phyloP scores from a whole-genome alignment of 352 stramenopile genomes.

The Albugo candida region DNA sequence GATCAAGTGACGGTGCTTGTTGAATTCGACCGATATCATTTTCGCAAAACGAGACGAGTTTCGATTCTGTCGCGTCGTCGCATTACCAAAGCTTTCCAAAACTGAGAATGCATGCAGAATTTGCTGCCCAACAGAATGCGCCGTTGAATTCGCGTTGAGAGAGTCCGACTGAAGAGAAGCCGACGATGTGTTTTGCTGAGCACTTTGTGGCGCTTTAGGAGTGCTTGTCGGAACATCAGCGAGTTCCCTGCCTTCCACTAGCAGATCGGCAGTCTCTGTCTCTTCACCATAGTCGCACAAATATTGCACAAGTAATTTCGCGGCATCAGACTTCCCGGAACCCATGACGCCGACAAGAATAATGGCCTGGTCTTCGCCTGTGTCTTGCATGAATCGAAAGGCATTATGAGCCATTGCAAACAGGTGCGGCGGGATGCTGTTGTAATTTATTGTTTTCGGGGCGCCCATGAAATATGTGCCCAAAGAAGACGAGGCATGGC shows the following conservation, averaged over 20 bases:
- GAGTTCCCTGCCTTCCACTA: too few species aligned
- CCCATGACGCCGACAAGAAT: constrained; percentile 56
- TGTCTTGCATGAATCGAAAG: constrained; percentile 56
- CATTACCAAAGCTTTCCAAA: constrained; percentile 63
- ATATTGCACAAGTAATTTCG: constrained; percentile 69
- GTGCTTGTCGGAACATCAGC: too few species aligned
- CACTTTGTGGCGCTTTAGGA: too few species aligned
- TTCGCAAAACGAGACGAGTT: constrained; percentile 68
- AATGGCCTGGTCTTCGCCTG: constrained; percentile 56
- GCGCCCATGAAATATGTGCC: too few species aligned
- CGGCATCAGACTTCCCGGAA: constrained; percentile 54
- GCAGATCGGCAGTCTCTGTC: too few species aligned
- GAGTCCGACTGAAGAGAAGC: constrained; percentile 14
- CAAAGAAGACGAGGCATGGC: too few species aligned
- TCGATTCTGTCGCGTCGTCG: constrained; percentile 26
- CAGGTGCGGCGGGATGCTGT: constrained; percentile 46
- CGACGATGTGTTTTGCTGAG: constrained; percentile 4
- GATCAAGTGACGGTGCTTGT: constrained; percentile 51
- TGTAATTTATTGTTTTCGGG: constrained; percentile 1
- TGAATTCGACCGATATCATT: constrained; percentile 73
- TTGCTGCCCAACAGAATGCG: constrained; percentile 62
- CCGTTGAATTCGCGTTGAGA: constrained; percentile 23
- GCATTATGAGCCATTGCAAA: constrained; percentile 66
- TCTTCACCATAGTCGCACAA: constrained; percentile 52
- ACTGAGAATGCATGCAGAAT: constrained; percentile 64